Evolutionary conservation across 2,329 filamentous ascomycete genomes (phyloP).

Genomic region (Cercospora beticola): DNA sequence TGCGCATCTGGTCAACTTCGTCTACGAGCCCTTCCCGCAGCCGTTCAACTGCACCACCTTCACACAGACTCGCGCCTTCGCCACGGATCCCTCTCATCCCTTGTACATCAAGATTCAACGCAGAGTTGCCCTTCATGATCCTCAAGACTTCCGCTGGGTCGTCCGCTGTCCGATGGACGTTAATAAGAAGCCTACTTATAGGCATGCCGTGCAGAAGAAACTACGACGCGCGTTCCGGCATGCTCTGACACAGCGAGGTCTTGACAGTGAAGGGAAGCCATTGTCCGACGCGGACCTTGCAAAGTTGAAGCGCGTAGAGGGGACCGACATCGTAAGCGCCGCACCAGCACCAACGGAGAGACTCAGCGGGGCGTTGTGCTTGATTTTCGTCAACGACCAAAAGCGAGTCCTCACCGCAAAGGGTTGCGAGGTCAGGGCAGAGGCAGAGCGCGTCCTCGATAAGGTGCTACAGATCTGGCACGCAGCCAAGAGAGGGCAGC

Average conservation of each 20-base stretch:
- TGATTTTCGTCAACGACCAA: constrained; percentile 22
- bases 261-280: constrained; percentile 38
- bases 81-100: constrained; percentile 32
- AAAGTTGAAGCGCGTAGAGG: not conserved
- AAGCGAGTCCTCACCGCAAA: constrained; percentile 24
- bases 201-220: constrained; percentile 48
- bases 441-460: constrained; percentile 13
- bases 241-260: constrained; percentile 50
- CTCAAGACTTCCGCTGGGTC: constrained; percentile 51
- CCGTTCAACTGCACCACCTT: constrained; percentile 34
- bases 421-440: constrained; percentile 19
- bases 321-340: not conserved
- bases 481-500: not conserved
- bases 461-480: constrained; percentile 11
- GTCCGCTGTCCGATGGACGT: constrained; percentile 39
- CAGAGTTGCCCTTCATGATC: constrained; percentile 28
- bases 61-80: constrained; percentile 24
- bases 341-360: not conserved
- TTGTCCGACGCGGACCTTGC: not conserved
- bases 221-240: constrained; percentile 47
- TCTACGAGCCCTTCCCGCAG: constrained; percentile 25
- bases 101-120: constrained; percentile 37
- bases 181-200: constrained; percentile 46
- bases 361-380: constrained; percentile 23
- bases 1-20: constrained; percentile 20